Percentiles rank a stretch among this genome's conserved stretches.
Evolutionary conservation across 352 stramenopile species (phyloP).

Genomic region (Phytophthora pinifolia): DNA sequence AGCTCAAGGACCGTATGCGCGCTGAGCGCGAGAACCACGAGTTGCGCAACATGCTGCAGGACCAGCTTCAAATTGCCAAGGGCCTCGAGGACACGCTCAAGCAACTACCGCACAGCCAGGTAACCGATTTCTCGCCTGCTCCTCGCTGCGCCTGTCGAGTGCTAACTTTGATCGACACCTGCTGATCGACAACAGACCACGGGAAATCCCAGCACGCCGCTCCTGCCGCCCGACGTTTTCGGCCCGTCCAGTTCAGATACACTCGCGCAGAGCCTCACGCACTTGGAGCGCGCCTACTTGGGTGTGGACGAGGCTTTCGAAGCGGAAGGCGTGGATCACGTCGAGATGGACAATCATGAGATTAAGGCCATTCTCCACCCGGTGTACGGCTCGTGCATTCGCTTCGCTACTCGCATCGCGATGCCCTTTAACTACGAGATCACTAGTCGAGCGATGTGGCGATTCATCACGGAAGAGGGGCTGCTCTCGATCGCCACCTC

Average conservation of each 20-base stretch:
- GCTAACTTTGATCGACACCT: constrained; percentile 15
- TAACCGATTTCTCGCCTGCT: constrained; percentile 7
- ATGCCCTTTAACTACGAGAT: constrained; percentile 27
- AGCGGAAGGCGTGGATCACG: constrained; percentile 13
- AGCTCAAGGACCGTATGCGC: constrained; percentile 28
- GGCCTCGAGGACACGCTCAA: constrained; percentile 36
- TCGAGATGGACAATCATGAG: constrained; percentile 27
- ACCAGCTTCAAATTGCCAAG: constrained; percentile 33
- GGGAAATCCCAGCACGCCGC: constrained; percentile 3
- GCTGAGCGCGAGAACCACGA: constrained; percentile 33
- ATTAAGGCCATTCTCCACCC: constrained; percentile 29
- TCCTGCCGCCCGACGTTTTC: constrained; percentile 25
- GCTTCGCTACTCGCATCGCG: constrained; percentile 25
- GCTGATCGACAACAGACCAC: constrained; percentile 11
- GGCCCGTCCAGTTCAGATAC: constrained; percentile 25
- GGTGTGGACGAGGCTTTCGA: constrained; percentile 20
- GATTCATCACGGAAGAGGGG: constrained; percentile 23
- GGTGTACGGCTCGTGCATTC: constrained; percentile 23
- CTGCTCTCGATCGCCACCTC: constrained; percentile 26
- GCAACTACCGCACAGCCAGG: constrained; percentile 25
- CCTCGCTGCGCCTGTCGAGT: not conserved
- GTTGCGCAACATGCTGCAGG: constrained; percentile 26
- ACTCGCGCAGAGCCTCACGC: constrained; percentile 21
- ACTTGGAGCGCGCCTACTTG: constrained; percentile 24
- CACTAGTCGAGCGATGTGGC: constrained; percentile 26